These are phyloP conservation scores for Paecilomyces formosus DNA, from an alignment of 2,329 filamentous ascomycete genomes.

Conservation along the genomic window DNA sequence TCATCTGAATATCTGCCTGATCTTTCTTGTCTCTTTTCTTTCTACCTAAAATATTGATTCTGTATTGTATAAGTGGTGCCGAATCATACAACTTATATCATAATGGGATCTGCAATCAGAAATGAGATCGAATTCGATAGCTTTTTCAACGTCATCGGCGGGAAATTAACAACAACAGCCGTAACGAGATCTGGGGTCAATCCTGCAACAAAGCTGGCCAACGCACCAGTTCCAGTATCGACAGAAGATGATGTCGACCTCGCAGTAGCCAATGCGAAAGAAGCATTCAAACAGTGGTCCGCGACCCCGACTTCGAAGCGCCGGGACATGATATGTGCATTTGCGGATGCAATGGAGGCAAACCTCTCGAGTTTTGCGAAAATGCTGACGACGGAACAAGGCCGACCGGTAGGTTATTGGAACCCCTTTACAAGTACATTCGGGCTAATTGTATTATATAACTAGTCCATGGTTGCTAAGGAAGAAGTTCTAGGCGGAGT, in stretches of 20 bases:
- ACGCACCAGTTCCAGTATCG: neutral
- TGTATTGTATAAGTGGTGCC: neutral
- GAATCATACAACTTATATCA: neutral
- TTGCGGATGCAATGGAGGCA: neutral
- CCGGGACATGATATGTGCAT: neutral
- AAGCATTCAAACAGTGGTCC: neutral
- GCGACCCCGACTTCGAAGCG: neutral
- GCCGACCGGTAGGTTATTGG: neutral
- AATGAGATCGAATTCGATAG: neutral
- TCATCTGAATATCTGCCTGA: too few relatives aligned
- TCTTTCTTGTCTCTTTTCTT: neutral
- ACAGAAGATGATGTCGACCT: neutral
- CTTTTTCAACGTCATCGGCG: neutral
- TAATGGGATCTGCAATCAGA: neutral
- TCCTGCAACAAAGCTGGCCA: neutral
- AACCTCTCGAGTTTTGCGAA: neutral
- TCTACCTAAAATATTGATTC: neutral
- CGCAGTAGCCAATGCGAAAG: neutral
- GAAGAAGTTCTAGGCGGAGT: neutral
- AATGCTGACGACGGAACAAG: neutral
- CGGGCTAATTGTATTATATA: neutral
- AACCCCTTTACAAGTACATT: neutral
- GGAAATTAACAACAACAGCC: neutral
- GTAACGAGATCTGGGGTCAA: neutral
- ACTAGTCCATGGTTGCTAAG: neutral